Evolutionary conservation across 495 filamentous ascomycete species (phyloP), one percentile per base, ranked within the genome.

Genomic region (Aspergillus conjunctus): DNA sequence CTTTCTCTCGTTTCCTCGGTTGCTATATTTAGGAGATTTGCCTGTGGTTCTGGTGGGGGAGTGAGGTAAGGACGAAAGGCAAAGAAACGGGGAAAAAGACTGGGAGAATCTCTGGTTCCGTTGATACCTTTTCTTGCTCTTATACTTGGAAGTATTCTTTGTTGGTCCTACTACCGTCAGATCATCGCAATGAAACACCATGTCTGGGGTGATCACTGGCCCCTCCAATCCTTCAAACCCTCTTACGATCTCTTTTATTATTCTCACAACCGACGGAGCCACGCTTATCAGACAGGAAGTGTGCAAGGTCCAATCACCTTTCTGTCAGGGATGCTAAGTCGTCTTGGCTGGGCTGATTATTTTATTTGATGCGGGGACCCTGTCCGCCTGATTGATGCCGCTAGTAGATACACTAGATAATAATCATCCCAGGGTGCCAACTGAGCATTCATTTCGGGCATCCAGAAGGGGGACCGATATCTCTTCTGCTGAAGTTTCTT

Each of bases 191-290:
- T 56, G 33, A 34, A n/a, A n/a, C 49, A 31, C 8, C 11, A 31
- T 56, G n/a, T 20, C 43, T 17, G 17, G 10, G 45, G 45, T 21
- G 12, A 22, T 22, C 15, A 10, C 20, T 48, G 14, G 44, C 44
- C 44, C 44, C n/a, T 20, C 44, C 26, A 26, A 26, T 48, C 6
- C 46, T 64, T 49, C 22, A 18, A 21, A 54, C 17, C 15, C 9
- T 11, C 39, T 54, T 53, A 37, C 53, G 49, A 53, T 32, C 32
- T 30, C 26, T 26, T 31, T 54, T 7, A 49, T 58, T 65, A 57
- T 60, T 48, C 50, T 52, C 54, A 21, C 60, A 62, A 66, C 63
- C 63, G 63, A 66, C 63, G 51, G 63, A 66, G 51, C 59, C 63
- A 66, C 63, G 63, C 63, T 66, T 66, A 66, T 66, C 63, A 44